Evolutionary conservation across 495 filamentous ascomycete genomes (phyloP).

Genomic region (Oidiodendron maius): DNA sequence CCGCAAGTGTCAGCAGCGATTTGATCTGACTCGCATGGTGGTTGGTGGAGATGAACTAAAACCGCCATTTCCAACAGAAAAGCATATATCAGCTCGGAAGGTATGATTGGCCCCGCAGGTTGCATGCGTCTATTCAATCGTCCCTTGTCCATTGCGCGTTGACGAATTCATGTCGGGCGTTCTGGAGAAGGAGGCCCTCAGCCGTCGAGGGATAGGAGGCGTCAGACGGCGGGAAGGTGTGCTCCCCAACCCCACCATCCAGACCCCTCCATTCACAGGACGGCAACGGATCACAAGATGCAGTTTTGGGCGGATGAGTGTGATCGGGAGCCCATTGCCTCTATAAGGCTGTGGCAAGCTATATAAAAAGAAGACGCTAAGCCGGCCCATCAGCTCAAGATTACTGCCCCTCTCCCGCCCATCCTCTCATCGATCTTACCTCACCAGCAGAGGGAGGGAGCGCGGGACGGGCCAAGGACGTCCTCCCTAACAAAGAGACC

Average conservation of each 20-base stretch:
- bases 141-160: background rate
- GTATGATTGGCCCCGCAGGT: background rate
- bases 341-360: background rate
- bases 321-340: background rate
- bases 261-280: background rate
- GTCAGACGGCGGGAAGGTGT: too few species aligned
- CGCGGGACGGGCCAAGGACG: background rate
- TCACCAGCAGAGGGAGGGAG: background rate
- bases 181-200: too few species aligned
- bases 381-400: background rate
- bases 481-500: background rate
- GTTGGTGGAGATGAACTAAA: background rate
- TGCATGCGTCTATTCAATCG: background rate
- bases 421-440: background rate
- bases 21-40: slow-evolving; percentile 7
- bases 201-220: too few species aligned
- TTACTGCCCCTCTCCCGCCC: background rate
- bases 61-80: background rate
- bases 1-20: slow-evolving; percentile 1
- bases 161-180: background rate
- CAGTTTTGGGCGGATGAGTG: background rate
- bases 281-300: background rate
- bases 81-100: slow-evolving; percentile 1
- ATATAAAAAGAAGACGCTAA: background rate
- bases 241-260: background rate